Base-by-base conservation (phyloP, 2,329 filamentous ascomycete genomes). In the Colletotrichum cereale region DNA sequence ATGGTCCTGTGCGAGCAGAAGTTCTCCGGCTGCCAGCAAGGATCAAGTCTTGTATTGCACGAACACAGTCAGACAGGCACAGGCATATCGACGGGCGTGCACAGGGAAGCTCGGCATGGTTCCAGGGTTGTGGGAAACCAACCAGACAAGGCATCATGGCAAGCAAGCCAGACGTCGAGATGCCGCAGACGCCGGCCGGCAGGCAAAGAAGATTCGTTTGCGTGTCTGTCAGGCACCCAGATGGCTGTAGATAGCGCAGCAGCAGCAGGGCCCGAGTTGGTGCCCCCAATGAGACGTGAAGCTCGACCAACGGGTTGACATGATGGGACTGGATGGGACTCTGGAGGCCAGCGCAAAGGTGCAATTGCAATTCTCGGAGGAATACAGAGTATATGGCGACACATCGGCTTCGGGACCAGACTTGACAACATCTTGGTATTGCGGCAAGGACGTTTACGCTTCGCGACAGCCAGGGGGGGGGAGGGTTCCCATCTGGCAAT, bases 71-170 rank as follows among this genome's bases (percentile, higher is more conserved):
- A 21, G 40, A 18, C 5, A 18, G 40, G 8, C 11, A n/a, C 42
- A 34, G n/a, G n/a, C n/a, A 29, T 29, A 26, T 68, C 36, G 50
- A 66, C n/a, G 31, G 44, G 31, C 31, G 31, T 53, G 36, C 12
- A 34, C 56, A 34, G 31, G 36, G 44, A 67, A 29, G 50, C 12
- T 26, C n/a, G 44, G 14, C 69, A 71, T 63, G 69, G 69, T 62
- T 68, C 68, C 62, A 62, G 68, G 68, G 26, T 62, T 21, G 16
- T 31, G 14, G 21, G 24, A 67, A 31, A 10, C 26, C 48, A 29
- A 56, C 47, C 34, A 42, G 44, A 58, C 55, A 26, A 62, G 61
- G 52, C 65, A 58, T 68, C 65, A 55, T 53, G 69, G 26, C 69
- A 68, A 63, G 65, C 53, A 48, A 42, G 38, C 36, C 42, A 31